phyloP scores from a whole-genome alignment of 345 rosid species.

The Citrus mangshanensis region DNA sequence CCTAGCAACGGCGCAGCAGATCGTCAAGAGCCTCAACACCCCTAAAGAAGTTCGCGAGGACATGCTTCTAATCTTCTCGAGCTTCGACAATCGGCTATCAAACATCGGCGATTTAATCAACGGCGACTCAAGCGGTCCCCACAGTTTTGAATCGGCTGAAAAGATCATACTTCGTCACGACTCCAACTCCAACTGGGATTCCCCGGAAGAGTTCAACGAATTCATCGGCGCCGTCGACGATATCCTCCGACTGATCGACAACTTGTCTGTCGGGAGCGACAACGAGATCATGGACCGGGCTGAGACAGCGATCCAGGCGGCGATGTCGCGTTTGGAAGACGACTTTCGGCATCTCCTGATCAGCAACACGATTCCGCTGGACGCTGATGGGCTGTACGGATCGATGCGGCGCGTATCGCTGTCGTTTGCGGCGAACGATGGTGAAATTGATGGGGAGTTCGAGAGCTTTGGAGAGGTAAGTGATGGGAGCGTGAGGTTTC shows the following conservation, averaged over 20 bases:
- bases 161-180: slow-evolving; percentile 65
- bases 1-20: slow-evolving; percentile 96
- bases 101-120: slow-evolving; percentile 73
- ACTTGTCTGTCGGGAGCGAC: slow-evolving; percentile 41
- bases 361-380: slow-evolving; percentile 77
- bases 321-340: slow-evolving; percentile 90
- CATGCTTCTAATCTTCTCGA: slow-evolving; percentile 89
- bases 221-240: slow-evolving; percentile 78
- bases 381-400: slow-evolving; percentile 67
- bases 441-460: slow-evolving; percentile 65
- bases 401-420: slow-evolving; percentile 76
- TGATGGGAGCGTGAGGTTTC: slow-evolving; percentile 55
- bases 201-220: slow-evolving; percentile 63
- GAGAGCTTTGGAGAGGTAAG: slow-evolving; percentile 72
- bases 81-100: slow-evolving; percentile 91
- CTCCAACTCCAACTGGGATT: slow-evolving; percentile 47
- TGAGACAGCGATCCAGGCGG: slow-evolving; percentile 77
- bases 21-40: slow-evolving; percentile 89
- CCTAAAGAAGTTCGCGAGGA: slow-evolving; percentile 89
- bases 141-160: slow-evolving; percentile 67
- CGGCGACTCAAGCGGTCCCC: slow-evolving; percentile 23
- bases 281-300: slow-evolving; percentile 71
- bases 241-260: slow-evolving; percentile 51
- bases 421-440: slow-evolving; percentile 53
- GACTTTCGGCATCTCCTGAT: slow-evolving; percentile 82